A percentile compares a stretch with the other conserved stretches of the same genome.
Conservation (phyloP, 2,329 filamentous ascomycete genomes). For the Beauveria asiatica region DNA sequence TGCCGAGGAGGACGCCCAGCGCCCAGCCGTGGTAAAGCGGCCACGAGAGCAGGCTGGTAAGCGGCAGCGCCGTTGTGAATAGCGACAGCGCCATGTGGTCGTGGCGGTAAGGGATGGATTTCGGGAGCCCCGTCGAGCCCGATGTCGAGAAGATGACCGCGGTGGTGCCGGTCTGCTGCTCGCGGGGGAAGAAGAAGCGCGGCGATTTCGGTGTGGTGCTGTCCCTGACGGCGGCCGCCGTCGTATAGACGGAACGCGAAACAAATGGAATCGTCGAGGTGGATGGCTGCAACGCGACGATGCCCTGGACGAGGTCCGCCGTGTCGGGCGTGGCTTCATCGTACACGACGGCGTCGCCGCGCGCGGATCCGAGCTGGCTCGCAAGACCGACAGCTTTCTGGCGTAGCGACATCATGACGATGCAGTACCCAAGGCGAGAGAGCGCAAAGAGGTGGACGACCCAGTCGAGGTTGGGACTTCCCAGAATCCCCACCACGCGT, state of each 20-base stretch:
- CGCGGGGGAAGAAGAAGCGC: background rate
- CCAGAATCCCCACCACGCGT: constrained; percentile 36
- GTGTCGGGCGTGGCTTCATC: constrained; percentile 10
- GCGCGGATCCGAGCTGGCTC: constrained; percentile 20
- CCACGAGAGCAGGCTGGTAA: background rate
- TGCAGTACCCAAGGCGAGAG: constrained; percentile 45
- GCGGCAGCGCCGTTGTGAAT: background rate
- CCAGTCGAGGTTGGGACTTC: constrained; percentile 45
- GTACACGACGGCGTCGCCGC: constrained; percentile 18
- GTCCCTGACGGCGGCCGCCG: background rate
- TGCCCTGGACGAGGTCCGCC: background rate
- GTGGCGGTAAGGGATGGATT: constrained; percentile 2
- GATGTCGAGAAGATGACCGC: constrained; percentile 3
- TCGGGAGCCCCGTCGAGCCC: constrained; percentile 5
- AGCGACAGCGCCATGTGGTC: background rate
- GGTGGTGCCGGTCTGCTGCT: background rate
- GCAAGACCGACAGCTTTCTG: constrained; percentile 25
- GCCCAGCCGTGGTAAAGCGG: constrained; percentile 8
- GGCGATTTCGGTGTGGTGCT: background rate
- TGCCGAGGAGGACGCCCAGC: background rate
- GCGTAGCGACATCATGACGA: constrained; percentile 28
- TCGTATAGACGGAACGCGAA: background rate
- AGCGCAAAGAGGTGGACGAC: constrained; percentile 45
- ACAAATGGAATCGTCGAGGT: background rate
- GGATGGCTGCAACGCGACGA: background rate